Conservation (phyloP, 371 early-diverging fungal genomes). For the Rhizopus delemar region DNA sequence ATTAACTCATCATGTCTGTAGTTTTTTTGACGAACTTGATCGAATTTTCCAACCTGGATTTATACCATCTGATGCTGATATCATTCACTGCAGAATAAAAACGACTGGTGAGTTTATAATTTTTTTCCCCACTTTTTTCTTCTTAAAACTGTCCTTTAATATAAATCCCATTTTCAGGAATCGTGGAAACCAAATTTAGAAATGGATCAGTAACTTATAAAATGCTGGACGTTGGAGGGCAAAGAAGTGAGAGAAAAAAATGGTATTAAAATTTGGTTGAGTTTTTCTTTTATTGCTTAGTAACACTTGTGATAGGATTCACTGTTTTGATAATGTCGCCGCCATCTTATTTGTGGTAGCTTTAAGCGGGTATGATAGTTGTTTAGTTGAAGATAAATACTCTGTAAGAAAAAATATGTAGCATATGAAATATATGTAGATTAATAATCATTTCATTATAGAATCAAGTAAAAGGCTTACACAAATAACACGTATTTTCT, state of each 20-base stretch:
- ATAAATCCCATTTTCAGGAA: conserved; percentile 52
- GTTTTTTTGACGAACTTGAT: conserved; percentile 84
- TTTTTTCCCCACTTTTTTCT: neutral
- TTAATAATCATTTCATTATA: conserved; percentile 10
- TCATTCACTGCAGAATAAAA: conserved; percentile 72
- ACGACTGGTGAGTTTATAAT: conserved; percentile 17
- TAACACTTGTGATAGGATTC: conserved; percentile 57
- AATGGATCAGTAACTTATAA: conserved; percentile 77
- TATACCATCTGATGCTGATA: conserved; percentile 83
- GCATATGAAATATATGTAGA: conserved; percentile 12
- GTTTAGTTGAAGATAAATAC: conserved; percentile 90
- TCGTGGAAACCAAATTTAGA: conserved; percentile 83
- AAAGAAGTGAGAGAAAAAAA: conserved; percentile 89
- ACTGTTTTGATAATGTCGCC: conserved; percentile 93
- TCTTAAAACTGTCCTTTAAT: neutral
- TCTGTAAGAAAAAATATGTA: conserved; percentile 59
- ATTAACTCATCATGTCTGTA: conserved; percentile 8
- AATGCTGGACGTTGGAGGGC: conserved; percentile 97
- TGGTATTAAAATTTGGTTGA: conserved; percentile 46
- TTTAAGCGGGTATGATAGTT: conserved; percentile 92
- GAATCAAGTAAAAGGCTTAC: conserved; percentile 34
- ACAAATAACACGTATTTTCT: conserved; percentile 2
- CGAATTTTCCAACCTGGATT: conserved; percentile 73
- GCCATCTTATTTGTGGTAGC: conserved; percentile 92
- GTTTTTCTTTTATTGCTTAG: neutral